Conservation (phyloP, 257 asterid species). For the Nicotiana knightiana region DNA sequence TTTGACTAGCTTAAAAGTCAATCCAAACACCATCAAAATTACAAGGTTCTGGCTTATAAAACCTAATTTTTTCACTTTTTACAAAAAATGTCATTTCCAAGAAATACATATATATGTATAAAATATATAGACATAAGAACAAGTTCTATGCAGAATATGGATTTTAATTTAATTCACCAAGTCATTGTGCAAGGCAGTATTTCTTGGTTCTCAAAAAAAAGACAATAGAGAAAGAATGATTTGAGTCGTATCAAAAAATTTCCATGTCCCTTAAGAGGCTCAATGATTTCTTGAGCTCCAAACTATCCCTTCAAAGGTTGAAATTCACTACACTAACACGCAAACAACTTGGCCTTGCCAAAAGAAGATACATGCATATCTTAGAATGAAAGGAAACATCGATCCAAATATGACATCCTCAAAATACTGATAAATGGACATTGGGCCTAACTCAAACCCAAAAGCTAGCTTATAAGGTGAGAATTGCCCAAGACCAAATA, state of each 20-base stretch:
- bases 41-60: not conserved
- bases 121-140: not conserved
- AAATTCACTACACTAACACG: not conserved
- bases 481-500: too few relatives aligned
- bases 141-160: not conserved
- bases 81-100: not conserved
- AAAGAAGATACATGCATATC: not conserved
- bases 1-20: too few relatives aligned
- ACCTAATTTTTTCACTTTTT: not conserved
- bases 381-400: not conserved
- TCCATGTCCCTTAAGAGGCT: not conserved
- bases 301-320: not conserved
- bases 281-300: not conserved
- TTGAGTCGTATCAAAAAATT: not conserved
- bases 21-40: not conserved
- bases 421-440: too few relatives aligned
- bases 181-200: not conserved
- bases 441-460: too few relatives aligned
- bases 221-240: not conserved
- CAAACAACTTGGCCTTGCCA: not conserved
- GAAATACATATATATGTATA: not conserved
- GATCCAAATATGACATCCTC: not conserved
- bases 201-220: not conserved
- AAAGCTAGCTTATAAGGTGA: too few relatives aligned
- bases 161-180: not conserved